Evolutionary conservation across 768 basidiomycete species (phyloP).

Genomic region (Leccinum truebloodii): DNA sequence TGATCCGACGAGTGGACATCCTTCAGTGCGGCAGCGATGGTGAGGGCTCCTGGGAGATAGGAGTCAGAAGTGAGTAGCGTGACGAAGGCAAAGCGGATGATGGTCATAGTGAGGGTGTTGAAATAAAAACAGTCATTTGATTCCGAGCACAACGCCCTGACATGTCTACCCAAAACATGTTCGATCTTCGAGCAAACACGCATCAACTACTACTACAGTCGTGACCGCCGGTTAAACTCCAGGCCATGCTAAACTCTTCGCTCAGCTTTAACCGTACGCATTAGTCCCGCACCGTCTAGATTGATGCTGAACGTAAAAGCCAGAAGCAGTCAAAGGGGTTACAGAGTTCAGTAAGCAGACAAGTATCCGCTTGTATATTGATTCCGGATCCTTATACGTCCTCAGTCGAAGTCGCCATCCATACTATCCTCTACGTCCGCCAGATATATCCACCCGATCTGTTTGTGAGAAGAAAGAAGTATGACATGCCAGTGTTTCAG

Average conservation of each 20-base stretch:
- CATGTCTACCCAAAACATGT: background rate
- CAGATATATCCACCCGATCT: slow-evolving; percentile 88
- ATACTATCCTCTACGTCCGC: slow-evolving; percentile 88
- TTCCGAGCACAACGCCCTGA: no score
- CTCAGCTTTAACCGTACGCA: slow-evolving; percentile 43
- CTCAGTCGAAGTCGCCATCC: slow-evolving; percentile 91
- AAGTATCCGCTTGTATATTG: background rate
- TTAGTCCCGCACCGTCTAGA: background rate
- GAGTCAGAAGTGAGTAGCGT: slow-evolving; percentile 90
- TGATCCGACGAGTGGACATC: slow-evolving; percentile 67
- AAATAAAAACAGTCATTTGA: slow-evolving; percentile 1
- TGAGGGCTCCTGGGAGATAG: slow-evolving; percentile 92
- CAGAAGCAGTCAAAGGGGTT: slow-evolving; percentile 66
- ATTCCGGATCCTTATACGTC: slow-evolving; percentile 8
- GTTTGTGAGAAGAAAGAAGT: slow-evolving; percentile 86
- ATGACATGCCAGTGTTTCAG: slow-evolving; percentile 89
- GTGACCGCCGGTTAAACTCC: background rate
- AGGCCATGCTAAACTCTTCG: slow-evolving; percentile 27
- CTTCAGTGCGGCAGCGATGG: slow-evolving; percentile 79
- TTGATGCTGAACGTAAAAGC: slow-evolving; percentile 11
- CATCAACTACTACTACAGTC: slow-evolving; percentile 11
- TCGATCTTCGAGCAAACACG: slow-evolving; percentile 12
- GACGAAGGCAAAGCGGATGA: slow-evolving; percentile 75
- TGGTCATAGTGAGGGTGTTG: slow-evolving; percentile 48
- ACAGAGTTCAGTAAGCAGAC: slow-evolving; percentile 65